Conservation (phyloP, 169 alveolate genomes). For the Theileria orientalis region DNA sequence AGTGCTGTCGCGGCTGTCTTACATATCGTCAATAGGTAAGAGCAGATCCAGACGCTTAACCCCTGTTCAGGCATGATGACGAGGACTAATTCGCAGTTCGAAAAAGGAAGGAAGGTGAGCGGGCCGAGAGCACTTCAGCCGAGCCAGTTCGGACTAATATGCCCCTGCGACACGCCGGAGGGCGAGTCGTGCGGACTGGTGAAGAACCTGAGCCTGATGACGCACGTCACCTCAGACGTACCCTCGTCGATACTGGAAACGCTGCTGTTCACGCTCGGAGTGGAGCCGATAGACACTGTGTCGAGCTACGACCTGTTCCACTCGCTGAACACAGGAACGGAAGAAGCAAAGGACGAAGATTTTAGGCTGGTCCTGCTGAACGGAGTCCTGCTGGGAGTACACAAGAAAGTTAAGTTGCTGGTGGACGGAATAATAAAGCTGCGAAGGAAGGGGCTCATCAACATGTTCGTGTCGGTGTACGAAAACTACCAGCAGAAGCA, state of each 20-base stretch:
- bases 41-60: constrained; percentile 19
- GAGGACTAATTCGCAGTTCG: constrained; percentile 87
- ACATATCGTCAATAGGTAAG: constrained; percentile 82
- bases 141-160: constrained; percentile 98
- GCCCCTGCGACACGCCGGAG: constrained; percentile 99
- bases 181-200: constrained; percentile 99
- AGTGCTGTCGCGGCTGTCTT: constrained; percentile 94
- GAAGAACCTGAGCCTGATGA: constrained; percentile 94
- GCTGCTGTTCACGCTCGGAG: constrained; percentile 76
- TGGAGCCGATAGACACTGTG: constrained; percentile 73
- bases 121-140: constrained; percentile 99
- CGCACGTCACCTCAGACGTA: constrained; percentile 97
- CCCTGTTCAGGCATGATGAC: constrained; percentile 87
- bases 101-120: constrained; percentile 90
- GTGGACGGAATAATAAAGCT: constrained; percentile 87
- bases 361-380: constrained; percentile 84
- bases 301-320: constrained; percentile 62
- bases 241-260: constrained; percentile 75
- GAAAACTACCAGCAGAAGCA: constrained; percentile 88
- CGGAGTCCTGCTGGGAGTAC: constrained; percentile 94
- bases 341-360: constrained; percentile 70
- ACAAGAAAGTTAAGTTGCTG: constrained; percentile 84
- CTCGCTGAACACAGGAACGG: constrained; percentile 32
- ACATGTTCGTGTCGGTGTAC: constrained; percentile 95
- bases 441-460: constrained; percentile 94